A percentile compares a stretch with the other conserved stretches of the same genome.
These are phyloP conservation scores for Delonix regia DNA, from an alignment of 306 rosid genomes.

Conservation along the genomic window DNA sequence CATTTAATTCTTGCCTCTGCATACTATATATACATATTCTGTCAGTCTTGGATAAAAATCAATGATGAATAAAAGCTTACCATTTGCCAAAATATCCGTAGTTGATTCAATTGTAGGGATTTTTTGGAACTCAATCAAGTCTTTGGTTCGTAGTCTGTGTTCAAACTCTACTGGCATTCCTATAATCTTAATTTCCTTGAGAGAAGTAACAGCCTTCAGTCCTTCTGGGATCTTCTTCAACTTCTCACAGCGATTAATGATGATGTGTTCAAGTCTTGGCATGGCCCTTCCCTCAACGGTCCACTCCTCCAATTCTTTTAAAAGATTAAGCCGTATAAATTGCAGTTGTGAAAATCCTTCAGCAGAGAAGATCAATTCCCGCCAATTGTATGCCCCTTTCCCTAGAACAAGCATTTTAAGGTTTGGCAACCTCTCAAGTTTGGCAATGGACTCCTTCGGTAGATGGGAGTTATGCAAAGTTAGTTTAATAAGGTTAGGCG, in stretches of 20 bases:
- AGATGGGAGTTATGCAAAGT: constrained; percentile 48
- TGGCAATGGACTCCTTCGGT: constrained; percentile 51
- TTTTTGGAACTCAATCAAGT: constrained; percentile 40
- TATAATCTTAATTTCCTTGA: constrained; percentile 45
- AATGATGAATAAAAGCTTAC: constrained; percentile 35
- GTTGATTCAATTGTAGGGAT: constrained; percentile 47
- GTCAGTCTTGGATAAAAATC: constrained; percentile 18
- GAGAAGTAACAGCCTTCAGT: constrained; percentile 39
- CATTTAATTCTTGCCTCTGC: not conserved
- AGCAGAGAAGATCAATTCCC: constrained; percentile 40
- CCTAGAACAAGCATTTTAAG: constrained; percentile 50
- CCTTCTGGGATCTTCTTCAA: constrained; percentile 52
- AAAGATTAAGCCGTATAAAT: constrained; percentile 42
- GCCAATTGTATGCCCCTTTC: constrained; percentile 44
- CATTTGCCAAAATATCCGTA: constrained; percentile 50
- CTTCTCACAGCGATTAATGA: constrained; percentile 54
- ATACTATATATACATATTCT: not conserved
- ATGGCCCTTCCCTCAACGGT: constrained; percentile 41
- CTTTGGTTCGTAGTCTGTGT: constrained; percentile 47
- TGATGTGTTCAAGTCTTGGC: constrained; percentile 42
- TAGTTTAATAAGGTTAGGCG: constrained; percentile 47
- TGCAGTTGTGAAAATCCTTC: constrained; percentile 48
- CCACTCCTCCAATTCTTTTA: constrained; percentile 58
- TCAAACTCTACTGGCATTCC: constrained; percentile 61
- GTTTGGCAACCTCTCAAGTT: constrained; percentile 51